Percentiles rank a stretch among this genome's conserved stretches.
phyloP scores from a whole-genome alignment of 1,139 yeast species.

The Nakaseomyces glabratus region DNA sequence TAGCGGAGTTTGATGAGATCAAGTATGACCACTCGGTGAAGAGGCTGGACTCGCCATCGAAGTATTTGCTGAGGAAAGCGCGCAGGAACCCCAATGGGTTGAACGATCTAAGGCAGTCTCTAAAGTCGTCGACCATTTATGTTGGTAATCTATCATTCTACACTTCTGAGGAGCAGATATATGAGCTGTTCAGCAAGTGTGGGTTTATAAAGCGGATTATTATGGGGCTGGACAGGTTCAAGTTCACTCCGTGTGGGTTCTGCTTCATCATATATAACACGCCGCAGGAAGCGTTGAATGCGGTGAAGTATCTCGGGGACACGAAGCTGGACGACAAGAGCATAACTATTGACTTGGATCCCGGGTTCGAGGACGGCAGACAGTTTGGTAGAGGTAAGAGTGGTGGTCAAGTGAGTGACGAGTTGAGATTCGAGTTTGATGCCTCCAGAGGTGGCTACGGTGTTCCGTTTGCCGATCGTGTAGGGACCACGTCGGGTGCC shows the following conservation, averaged over 20 bases:
- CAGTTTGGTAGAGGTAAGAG: conserved; percentile 87
- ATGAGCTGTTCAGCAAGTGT: conserved; percentile 71
- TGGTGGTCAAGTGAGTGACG: conserved; percentile 78
- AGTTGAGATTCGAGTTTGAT: conserved; percentile 46
- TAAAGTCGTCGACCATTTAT: conserved; percentile 65
- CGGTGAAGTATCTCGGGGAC: conserved; percentile 70
- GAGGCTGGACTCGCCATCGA: conserved; percentile 71
- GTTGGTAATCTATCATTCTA: conserved; percentile 81
- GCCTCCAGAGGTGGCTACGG: conserved; percentile 48
- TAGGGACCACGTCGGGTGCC: conserved; percentile 18
- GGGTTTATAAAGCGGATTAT: conserved; percentile 72
- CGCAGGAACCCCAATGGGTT: conserved; percentile 39
- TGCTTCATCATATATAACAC: conserved; percentile 74
- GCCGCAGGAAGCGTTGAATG: conserved; percentile 64
- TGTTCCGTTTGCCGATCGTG: conserved; percentile 28
- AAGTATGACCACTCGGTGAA: conserved; percentile 44
- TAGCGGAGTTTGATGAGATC: conserved; percentile 36
- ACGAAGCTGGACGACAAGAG: conserved; percentile 75
- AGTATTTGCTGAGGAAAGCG: conserved; percentile 69
- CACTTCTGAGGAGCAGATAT: conserved; percentile 89
- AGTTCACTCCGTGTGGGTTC: conserved; percentile 90
- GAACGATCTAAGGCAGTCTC: conserved; percentile 54
- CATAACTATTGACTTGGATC: conserved; percentile 81
- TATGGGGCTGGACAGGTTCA: conserved; percentile 88
- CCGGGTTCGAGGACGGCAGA: conserved; percentile 90